Percentiles rank a stretch among this genome's conserved stretches.
phyloP scores from a whole-genome alignment of 352 stramenopile species.

The Phytophthora meadii region DNA sequence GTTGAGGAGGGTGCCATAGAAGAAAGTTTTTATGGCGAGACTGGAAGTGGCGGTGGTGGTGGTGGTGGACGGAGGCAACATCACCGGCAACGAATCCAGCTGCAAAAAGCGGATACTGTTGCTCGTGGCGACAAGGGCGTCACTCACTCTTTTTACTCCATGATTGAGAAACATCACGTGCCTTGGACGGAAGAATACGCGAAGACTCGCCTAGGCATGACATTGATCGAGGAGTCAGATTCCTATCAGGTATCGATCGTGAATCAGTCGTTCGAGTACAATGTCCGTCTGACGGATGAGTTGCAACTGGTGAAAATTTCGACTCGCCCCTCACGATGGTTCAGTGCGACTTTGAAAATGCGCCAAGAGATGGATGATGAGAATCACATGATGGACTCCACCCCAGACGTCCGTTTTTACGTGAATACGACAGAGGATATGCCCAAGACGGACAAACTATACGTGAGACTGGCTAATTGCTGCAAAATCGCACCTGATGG shows the following conservation, averaged over 20 bases:
- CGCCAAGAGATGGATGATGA: constrained; percentile 78
- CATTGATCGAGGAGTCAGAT: constrained; percentile 36
- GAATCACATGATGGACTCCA: constrained; percentile 64
- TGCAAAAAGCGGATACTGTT: constrained; percentile 50
- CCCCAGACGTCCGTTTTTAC: constrained; percentile 79
- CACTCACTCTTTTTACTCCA: constrained; percentile 82
- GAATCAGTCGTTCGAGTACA: constrained; percentile 68
- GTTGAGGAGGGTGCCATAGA: neutral
- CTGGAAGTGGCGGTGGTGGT: constrained; percentile 1
- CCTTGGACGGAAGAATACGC: constrained; percentile 53
- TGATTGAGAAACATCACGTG: constrained; percentile 49
- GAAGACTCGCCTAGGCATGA: constrained; percentile 50
- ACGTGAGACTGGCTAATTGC: constrained; percentile 39
- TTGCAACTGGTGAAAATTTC: constrained; percentile 68
- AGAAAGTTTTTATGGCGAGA: neutral
- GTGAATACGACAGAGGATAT: constrained; percentile 75
- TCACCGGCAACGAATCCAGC: constrained; percentile 22
- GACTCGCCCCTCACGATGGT: constrained; percentile 73
- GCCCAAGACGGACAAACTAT: constrained; percentile 52
- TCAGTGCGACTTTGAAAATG: constrained; percentile 86
- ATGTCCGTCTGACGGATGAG: constrained; percentile 57
- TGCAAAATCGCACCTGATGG: constrained; percentile 47
- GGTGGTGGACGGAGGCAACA: constrained; percentile 13
- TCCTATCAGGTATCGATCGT: constrained; percentile 77
- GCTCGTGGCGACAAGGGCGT: constrained; percentile 65